A percentile compares a stretch with the other conserved stretches of the same genome.
Evolutionary conservation across 2,329 filamentous ascomycete genomes (phyloP).

Genomic region (Macroventuria anomochaeta): DNA sequence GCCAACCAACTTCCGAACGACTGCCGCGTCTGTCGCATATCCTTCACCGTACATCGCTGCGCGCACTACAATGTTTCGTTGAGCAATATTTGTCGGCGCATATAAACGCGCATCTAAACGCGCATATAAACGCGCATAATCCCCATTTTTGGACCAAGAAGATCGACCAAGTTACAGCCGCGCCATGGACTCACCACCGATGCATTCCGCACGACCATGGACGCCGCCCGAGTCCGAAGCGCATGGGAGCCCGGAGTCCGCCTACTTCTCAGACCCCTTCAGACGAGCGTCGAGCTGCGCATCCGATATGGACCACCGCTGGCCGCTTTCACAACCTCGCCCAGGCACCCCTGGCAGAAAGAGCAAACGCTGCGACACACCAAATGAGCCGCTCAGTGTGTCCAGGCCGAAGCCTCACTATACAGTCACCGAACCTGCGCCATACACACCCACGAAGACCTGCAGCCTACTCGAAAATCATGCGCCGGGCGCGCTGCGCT

Average conservation of each 20-base stretch:
- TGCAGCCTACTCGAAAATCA: slow-evolving; percentile 20
- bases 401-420: slow-evolving; percentile 25
- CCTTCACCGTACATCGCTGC: slow-evolving; percentile 1
- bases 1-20: slow-evolving; percentile 6
- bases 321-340: slow-evolving; percentile 15
- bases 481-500: slow-evolving; percentile 27
- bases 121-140: slow-evolving; percentile 14
- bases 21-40: slow-evolving; percentile 16
- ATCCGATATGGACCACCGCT: slow-evolving; percentile 19
- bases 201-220: slow-evolving; percentile 34
- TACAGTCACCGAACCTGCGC: slow-evolving; percentile 25
- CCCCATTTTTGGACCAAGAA: slow-evolving; percentile 14
- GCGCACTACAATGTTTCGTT: slow-evolving; percentile 7
- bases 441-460: slow-evolving; percentile 33
- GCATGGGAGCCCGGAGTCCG: slow-evolving; percentile 20
- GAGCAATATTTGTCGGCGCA: slow-evolving; percentile 11
- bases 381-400: slow-evolving; percentile 17
- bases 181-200: slow-evolving; percentile 32
- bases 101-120: slow-evolving; percentile 14
- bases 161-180: slow-evolving; percentile 17
- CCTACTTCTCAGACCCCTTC: slow-evolving; percentile 33
- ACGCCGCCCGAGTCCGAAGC: slow-evolving; percentile 41
- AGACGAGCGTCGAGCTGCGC: slow-evolving; percentile 19
- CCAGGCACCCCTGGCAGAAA: slow-evolving; percentile 9
- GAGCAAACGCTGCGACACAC: slow-evolving; percentile 20